Percentiles rank a stretch among this genome's conserved stretches.
phyloP scores from a whole-genome alignment of 306 rosid genomes.

The Sicyos baderoa region DNA sequence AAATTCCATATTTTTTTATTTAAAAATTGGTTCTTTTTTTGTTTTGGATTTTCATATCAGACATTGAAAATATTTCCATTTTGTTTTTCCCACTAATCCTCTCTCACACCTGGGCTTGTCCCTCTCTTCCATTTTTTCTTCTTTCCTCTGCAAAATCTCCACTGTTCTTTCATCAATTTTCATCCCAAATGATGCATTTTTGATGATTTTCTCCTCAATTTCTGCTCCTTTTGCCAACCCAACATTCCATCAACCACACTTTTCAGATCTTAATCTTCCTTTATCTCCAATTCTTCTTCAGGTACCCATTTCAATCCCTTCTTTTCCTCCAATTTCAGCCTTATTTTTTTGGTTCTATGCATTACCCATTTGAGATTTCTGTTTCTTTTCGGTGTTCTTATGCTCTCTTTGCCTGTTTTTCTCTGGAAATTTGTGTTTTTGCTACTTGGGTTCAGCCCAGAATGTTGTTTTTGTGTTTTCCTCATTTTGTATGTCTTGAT shows the following conservation, averaged over 20 bases:
- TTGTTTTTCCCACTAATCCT: conserved; percentile 1
- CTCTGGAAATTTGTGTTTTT: background rate
- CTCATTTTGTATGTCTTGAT: background rate
- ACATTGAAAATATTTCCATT: background rate
- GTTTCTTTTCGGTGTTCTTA: background rate
- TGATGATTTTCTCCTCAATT: background rate
- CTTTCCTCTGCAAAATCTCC: conserved; percentile 8
- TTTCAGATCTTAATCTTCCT: conserved; percentile 8
- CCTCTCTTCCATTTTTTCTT: background rate
- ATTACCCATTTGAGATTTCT: conserved; percentile 8
- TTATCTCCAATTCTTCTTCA: background rate
- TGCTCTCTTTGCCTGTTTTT: background rate
- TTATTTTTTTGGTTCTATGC: background rate
- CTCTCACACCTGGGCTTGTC: too few species aligned
- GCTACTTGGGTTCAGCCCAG: background rate
- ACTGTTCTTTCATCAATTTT: background rate
- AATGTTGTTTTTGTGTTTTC: conserved; percentile 1
- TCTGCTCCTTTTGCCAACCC: background rate
- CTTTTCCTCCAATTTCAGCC: background rate
- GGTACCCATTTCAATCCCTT: conserved; percentile 17
- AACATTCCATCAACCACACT: background rate
- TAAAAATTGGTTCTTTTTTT: too few species aligned
- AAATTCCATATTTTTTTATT: background rate
- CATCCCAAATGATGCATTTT: background rate
- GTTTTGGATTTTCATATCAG: background rate